Evolutionary conservation across 495 filamentous ascomycete species (phyloP), one percentile per base, ranked within the genome.

Genomic region (Penicillium maclennaniae): DNA sequence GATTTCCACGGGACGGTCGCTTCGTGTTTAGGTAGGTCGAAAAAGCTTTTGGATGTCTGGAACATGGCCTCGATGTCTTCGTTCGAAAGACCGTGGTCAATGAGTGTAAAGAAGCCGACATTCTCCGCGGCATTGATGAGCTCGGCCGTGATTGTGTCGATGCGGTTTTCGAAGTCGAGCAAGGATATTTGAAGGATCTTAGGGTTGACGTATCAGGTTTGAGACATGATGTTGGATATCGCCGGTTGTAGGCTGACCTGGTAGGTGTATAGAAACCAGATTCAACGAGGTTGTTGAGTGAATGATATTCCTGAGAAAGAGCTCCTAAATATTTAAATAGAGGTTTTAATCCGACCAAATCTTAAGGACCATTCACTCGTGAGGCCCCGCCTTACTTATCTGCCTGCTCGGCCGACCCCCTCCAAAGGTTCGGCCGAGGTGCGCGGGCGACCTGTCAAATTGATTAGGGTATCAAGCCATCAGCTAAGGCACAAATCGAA

Each of bases 51-150:
- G 4, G 82, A 74, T 12, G 68, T 68, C 0, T 45, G 40, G 59
- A 87, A 87, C 56, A 83, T 80, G 25, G 65, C 43, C 8, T 82
- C 73, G 26, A 86, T 78, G 7, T 79, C 74, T 2, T 64, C 34
- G 26, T 63, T 43, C 0, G 72, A 68, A 52, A 85, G 79, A 7
- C 72, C 80, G 53, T 86, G 84, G 61, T 85, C 68, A 28, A 76
- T 63, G 1, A 87, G 49, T 16, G 71, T 74, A 70, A 87, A 86
- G 73, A 87, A 86, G 8, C 84, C 83, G 52, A 76, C 74, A n/a
- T 75, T 80, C 48, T 85, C 78, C 14, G 83, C 81, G 3, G 83
- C 83, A 31, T 68, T 25, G 41, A 83, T 59, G n/a, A 86, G 68
- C 41, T 83, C 61, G 1, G 53, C 27, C 3, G 79, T 80, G 45